Base-by-base conservation (phyloP, 257 asterid genomes). In the Solanum corneliomulleri region DNA sequence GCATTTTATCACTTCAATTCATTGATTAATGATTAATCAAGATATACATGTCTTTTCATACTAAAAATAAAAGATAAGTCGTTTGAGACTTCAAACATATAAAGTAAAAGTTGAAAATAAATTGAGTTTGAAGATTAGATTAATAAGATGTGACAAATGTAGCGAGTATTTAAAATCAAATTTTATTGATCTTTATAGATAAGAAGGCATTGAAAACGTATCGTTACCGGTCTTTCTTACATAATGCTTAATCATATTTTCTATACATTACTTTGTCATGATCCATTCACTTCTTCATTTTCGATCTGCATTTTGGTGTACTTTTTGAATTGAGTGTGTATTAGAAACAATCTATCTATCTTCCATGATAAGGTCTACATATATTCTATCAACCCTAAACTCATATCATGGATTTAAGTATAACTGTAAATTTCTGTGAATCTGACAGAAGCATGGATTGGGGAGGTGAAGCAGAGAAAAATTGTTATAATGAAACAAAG, bases 401-500 rank as follows among this genome's bases (percentile, higher is more conserved):
- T 58, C 25, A 4, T 16, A 2, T 58, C 1, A 14, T 68, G 21
- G 3, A 29, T 68, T 29, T 1, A 68, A 68, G 72, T 66, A 25
- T 25, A 25, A 66, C 2, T 2, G 72, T 68, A 68, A 0, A 29
- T 29, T 21, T 27, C 14, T 68, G 75, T 68, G 39, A 68, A 68
- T 68, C 5, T 68, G 3, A 4, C 39, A 68, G 75, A 68, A 68
- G 75, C 82, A 76, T 85, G 3, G 94, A 92, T 7, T 95, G 97
- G 98, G 98, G 98, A 86, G 95, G 93, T 2, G 86, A 88, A 25
- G 42, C 89, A 23, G 77, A 90, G 0, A 93, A 89, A 20, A 95
- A 90, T 80, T 94, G 98, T 89, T 93, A 94, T 92, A 93, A 94
- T 27, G 89, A 95, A 82, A 93, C 94, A 1, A 90, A 47, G 0